These are phyloP conservation scores for Exophiala sp. DNA, from an alignment of 2,329 filamentous ascomycete species.

Conservation along the genomic window DNA sequence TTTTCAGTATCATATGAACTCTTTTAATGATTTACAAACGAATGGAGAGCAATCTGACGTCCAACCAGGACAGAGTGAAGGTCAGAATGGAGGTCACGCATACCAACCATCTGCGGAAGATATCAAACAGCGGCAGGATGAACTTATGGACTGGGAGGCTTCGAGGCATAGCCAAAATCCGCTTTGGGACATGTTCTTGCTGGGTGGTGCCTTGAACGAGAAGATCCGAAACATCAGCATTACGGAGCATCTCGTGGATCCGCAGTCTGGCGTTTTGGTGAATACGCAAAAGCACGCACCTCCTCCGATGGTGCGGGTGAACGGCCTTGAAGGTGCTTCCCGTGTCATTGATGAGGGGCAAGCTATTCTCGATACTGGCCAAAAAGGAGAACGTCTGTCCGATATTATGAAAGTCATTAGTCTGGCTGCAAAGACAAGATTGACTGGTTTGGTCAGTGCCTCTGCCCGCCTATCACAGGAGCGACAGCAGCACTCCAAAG, in stretches of 20 bases:
- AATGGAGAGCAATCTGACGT: slow-evolving; percentile 5
- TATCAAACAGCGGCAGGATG: slow-evolving; percentile 61
- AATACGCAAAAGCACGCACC: slow-evolving; percentile 38
- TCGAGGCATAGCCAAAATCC: slow-evolving; percentile 64
- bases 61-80: slow-evolving; percentile 7
- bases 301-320: slow-evolving; percentile 45
- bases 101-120: slow-evolving; percentile 49
- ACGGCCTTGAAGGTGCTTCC: slow-evolving; percentile 60
- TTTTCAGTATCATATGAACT: slow-evolving; percentile 17
- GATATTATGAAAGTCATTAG: slow-evolving; percentile 82
- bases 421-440: slow-evolving; percentile 73
- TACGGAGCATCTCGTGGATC: slow-evolving; percentile 55
- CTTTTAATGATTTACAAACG: slow-evolving; percentile 9
- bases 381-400: slow-evolving; percentile 63
- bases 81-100: slow-evolving; percentile 5
- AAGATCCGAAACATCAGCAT: slow-evolving; percentile 56
- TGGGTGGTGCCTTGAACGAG: slow-evolving; percentile 55
- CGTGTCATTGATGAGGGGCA: slow-evolving; percentile 62
- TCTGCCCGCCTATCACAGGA: slow-evolving; percentile 66
- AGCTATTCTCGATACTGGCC: slow-evolving; percentile 63
- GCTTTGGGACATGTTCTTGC: slow-evolving; percentile 69
- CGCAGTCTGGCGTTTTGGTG: slow-evolving; percentile 57
- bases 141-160: slow-evolving; percentile 62
- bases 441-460: slow-evolving; percentile 74
- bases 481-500: slow-evolving; percentile 75